Percentiles rank a stretch among this genome's conserved stretches.
Conservation (phyloP, 2,329 filamentous ascomycete genomes). For the Colletotrichum chlorophyti region DNA sequence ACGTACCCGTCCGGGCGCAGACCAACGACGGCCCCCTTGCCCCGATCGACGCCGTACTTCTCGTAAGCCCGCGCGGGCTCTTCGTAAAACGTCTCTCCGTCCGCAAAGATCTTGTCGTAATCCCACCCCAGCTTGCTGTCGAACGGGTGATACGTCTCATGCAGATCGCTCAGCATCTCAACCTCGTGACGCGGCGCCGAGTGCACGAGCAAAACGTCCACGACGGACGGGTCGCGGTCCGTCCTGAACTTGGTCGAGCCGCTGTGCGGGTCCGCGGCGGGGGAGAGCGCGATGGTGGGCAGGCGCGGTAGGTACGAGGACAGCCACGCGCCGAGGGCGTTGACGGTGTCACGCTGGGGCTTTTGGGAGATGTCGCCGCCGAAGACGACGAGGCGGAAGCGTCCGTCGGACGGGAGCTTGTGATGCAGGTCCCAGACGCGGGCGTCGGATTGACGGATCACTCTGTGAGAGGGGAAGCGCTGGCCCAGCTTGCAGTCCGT, state of each 20-base stretch:
- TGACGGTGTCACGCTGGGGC: constrained; percentile 50
- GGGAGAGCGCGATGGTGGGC: constrained; percentile 17
- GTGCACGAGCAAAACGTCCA: constrained; percentile 67
- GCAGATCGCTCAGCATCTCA: constrained; percentile 53
- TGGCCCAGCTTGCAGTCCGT: constrained; percentile 57
- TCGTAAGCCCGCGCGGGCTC: constrained; percentile 58
- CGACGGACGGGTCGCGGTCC: constrained; percentile 40
- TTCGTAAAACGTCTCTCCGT: constrained; percentile 60
- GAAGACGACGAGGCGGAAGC: constrained; percentile 67
- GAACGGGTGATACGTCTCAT: constrained; percentile 37
- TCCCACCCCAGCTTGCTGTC: constrained; percentile 52
- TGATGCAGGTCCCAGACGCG: constrained; percentile 67
- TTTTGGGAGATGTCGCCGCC: constrained; percentile 60
- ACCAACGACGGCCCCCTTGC: constrained; percentile 14
- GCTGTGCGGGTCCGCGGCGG: constrained; percentile 19
- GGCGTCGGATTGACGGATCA: constrained; percentile 63
- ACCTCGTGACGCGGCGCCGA: constrained; percentile 59
- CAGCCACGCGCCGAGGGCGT: constrained; percentile 54
- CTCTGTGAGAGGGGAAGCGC: constrained; percentile 64
- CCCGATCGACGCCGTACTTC: constrained; percentile 61
- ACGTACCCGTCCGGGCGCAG: constrained; percentile 23
- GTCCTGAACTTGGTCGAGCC: constrained; percentile 24
- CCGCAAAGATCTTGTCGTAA: constrained; percentile 63
- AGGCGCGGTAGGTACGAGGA: constrained; percentile 8
- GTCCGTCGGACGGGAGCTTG: constrained; percentile 61